Percentiles rank a stretch among this genome's conserved stretches.
Evolutionary conservation across 2,329 filamentous ascomycete genomes (phyloP).

Genomic region (Sporothrix schenckii): DNA sequence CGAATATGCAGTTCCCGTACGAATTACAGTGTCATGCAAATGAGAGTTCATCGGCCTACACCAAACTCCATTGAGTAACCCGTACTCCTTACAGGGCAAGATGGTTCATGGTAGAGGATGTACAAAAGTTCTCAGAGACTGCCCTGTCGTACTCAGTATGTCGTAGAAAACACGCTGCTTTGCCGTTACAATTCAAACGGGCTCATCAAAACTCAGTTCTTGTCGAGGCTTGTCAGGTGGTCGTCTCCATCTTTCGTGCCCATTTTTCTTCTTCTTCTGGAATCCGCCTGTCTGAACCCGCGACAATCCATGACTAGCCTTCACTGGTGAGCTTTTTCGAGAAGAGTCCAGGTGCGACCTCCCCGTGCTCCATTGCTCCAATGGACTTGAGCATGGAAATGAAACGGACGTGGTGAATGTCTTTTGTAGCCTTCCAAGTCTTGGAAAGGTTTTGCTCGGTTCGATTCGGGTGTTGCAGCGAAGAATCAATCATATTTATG

Average conservation of each 20-base stretch:
- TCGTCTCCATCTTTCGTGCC: conserved; percentile 1
- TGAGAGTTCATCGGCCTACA: background rate
- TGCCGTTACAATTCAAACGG: background rate
- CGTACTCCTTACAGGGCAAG: background rate
- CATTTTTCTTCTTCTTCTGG: background rate
- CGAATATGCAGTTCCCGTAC: background rate
- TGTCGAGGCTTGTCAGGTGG: background rate
- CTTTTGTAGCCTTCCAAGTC: too few species aligned
- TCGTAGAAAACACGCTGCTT: background rate
- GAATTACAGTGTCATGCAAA: background rate
- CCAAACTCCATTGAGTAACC: conserved; percentile 14
- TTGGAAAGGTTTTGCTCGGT: background rate
- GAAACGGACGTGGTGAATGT: background rate
- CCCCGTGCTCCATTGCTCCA: background rate
- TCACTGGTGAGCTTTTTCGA: background rate
- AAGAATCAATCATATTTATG: background rate
- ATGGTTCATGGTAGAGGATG: background rate
- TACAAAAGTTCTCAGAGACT: background rate
- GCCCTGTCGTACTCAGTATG: too few species aligned
- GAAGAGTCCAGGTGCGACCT: background rate
- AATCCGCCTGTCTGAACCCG: background rate
- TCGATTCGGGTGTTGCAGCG: background rate
- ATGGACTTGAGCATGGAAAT: background rate
- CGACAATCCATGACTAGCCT: conserved; percentile 14
- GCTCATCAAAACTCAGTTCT: background rate